These are phyloP conservation scores for Zygosaccharomyces gambellarensis DNA, from an alignment of 805 yeast genomes.

Conservation along the genomic window DNA sequence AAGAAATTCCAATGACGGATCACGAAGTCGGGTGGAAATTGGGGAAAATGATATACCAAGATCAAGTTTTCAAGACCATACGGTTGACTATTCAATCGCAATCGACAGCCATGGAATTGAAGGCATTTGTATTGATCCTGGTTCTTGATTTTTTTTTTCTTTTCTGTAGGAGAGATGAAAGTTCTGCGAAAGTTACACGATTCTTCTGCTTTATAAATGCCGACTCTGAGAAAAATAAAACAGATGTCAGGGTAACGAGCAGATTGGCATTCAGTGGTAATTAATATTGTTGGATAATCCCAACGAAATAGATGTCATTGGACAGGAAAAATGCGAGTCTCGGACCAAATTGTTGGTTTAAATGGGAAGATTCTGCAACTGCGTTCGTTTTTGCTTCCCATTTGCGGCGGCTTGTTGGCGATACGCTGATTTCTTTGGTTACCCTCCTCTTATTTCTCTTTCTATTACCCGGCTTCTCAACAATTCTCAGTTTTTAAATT, in stretches of 20 bases:
- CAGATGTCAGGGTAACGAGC: no score
- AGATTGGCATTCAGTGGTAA: no score
- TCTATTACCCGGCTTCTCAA: slow-evolving; percentile 4
- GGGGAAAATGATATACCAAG: slow-evolving; percentile 33
- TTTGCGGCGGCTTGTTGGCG: background rate
- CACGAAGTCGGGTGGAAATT: slow-evolving; percentile 35
- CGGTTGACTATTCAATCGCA: background rate
- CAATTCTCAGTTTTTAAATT: background rate
- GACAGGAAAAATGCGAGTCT: no score
- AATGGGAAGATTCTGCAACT: no score
- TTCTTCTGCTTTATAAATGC: background rate
- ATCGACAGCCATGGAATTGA: slow-evolving; percentile 1
- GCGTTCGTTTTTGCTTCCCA: no score
- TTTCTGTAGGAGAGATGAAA: background rate
- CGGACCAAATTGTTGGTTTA: no score
- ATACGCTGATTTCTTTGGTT: no score
- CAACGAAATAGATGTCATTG: no score
- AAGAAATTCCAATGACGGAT: slow-evolving; percentile 11
- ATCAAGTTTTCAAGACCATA: slow-evolving; percentile 32
- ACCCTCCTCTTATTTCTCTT: background rate
- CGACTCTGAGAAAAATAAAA: no score
- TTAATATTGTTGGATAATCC: no score
- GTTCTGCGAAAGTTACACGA: no score
- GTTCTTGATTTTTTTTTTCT: background rate
- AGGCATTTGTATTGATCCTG: slow-evolving; percentile 7